phyloP scores from a whole-genome alignment of 1,284 basidiomycete species.

The Apiotrichum akiyoshidainum region DNA sequence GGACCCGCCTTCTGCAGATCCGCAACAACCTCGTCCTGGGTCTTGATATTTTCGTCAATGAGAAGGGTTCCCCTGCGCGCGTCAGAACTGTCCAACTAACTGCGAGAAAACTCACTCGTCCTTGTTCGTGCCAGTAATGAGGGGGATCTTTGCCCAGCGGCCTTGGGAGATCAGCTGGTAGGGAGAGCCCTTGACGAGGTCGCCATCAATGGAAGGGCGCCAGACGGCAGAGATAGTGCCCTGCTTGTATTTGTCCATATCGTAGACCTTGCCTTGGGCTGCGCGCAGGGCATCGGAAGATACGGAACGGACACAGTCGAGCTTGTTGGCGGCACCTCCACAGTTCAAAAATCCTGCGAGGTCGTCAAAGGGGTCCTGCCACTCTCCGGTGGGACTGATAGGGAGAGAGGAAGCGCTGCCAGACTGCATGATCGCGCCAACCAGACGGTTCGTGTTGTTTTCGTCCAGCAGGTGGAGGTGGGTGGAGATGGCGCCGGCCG shows the following conservation, averaged over 20 bases:
- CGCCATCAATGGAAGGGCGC: slow-evolving; percentile 26
- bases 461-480: slow-evolving; percentile 34
- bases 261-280: too few species aligned
- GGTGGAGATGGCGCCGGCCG: slow-evolving; percentile 46
- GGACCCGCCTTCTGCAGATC: too few species aligned
- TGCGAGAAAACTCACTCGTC: slow-evolving; percentile 26
- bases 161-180: slow-evolving; percentile 19
- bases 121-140: slow-evolving; percentile 28
- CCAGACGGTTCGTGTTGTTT: slow-evolving; percentile 35
- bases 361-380: slow-evolving; percentile 35
- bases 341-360: slow-evolving; percentile 18
- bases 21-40: too few species aligned
- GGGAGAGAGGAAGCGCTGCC: slow-evolving; percentile 43
- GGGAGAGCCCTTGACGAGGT: slow-evolving; percentile 22
- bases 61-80: background rate
- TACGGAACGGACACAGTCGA: too few species aligned
- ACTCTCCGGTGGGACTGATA: slow-evolving; percentile 27
- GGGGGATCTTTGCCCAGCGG: slow-evolving; percentile 25
- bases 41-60: too few species aligned
- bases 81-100: background rate
- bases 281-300: too few species aligned
- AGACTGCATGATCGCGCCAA: slow-evolving; percentile 49
- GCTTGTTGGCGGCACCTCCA: too few species aligned
- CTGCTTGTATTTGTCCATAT: too few species aligned
- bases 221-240: slow-evolving; percentile 19